A percentile compares a stretch with the other conserved stretches of the same genome.
phyloP scores from a whole-genome alignment of 2,329 filamentous ascomycete species.

The Stemphylium vesicarium region DNA sequence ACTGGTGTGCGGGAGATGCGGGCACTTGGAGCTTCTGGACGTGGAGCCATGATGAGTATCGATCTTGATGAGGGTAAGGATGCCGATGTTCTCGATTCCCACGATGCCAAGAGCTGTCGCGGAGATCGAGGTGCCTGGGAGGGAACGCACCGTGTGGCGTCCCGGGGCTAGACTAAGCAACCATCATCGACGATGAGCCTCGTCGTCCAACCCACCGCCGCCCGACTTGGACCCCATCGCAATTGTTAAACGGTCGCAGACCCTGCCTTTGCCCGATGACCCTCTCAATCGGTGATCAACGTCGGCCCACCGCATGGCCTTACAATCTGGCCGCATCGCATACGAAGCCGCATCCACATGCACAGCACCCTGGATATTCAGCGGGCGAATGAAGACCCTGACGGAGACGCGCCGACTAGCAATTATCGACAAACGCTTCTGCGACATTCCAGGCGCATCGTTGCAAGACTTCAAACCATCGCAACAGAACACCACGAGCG shows the following conservation, averaged over 20 bases:
- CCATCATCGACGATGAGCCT: conserved; percentile 27
- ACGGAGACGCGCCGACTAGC: neutral
- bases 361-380: neutral
- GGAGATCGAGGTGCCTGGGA: conserved; percentile 21
- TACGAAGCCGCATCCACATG: neutral
- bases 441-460: conserved; percentile 2
- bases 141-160: conserved; percentile 8
- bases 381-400: neutral
- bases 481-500: conserved; percentile 4
- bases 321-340: neutral
- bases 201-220: conserved; percentile 8
- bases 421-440: neutral
- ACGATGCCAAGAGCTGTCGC: conserved; percentile 21
- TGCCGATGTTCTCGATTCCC: conserved; percentile 25
- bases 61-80: conserved; percentile 14
- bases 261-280: conserved; percentile 3
- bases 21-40: neutral
- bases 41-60: conserved; percentile 22
- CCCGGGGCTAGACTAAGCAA: conserved; percentile 13
- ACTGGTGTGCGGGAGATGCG: neutral
- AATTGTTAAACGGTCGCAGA: neutral
- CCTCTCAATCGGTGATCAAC: conserved; percentile 13
- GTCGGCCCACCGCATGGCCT: neutral
- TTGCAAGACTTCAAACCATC: neutral
- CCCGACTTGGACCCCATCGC: conserved; percentile 10